Evolutionary conservation across 164 flowering plant genomes (phyloP).

Genomic region (Sedum album): DNA sequence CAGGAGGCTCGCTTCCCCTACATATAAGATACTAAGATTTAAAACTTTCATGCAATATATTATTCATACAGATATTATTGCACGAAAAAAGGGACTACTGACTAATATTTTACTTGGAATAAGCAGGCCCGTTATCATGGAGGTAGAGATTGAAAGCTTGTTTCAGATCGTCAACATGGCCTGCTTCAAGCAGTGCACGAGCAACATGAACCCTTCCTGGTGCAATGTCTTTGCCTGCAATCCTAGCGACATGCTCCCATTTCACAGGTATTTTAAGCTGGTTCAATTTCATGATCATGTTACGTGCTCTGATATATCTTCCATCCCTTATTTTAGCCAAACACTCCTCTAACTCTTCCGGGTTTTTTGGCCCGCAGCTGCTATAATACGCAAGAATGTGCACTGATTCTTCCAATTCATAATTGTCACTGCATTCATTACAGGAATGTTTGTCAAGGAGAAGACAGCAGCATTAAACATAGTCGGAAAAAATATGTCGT

Average conservation of each 20-base stretch:
- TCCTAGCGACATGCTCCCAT: conserved; percentile 75
- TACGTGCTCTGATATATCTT: conserved; percentile 68
- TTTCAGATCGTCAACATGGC: conserved; percentile 79
- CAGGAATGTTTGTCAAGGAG: not conserved
- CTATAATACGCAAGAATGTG: conserved; percentile 94
- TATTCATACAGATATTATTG: not conserved
- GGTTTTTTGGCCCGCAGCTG: conserved; percentile 64
- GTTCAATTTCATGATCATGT: conserved; percentile 62
- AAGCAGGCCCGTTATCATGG: conserved; percentile 94
- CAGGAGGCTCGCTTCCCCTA: conserved; percentile 81
- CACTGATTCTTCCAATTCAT: conserved; percentile 69
- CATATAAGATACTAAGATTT: conserved; percentile 4
- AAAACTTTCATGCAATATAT: not conserved
- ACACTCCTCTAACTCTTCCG: conserved; percentile 52
- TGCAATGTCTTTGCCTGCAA: conserved; percentile 89
- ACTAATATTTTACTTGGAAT: conserved; percentile 51
- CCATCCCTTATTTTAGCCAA: conserved; percentile 77
- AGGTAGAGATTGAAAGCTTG: conserved; percentile 83
- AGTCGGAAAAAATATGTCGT: not conserved
- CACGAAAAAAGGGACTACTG: not conserved
- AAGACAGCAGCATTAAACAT: too few species aligned
- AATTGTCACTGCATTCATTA: conserved; percentile 29
- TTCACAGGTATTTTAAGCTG: conserved; percentile 69
- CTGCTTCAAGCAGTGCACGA: conserved; percentile 96
- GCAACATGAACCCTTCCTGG: conserved; percentile 96